These are phyloP conservation scores for Diutina catenulata DNA, from an alignment of 1,139 yeast species.

Conservation along the genomic window DNA sequence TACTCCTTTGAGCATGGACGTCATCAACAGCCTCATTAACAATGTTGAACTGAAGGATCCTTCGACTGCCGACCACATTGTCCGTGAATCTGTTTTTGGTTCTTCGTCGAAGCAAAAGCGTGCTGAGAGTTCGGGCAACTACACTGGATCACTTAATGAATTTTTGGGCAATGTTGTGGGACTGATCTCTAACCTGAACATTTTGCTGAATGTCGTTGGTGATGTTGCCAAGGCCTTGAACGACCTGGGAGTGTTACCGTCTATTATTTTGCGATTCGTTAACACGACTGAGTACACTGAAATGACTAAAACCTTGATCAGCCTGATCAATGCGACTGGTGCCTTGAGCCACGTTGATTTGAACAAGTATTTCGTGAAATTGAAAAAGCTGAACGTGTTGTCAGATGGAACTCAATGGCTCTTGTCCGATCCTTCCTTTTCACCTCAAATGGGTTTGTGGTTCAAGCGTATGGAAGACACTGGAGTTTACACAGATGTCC, in stretches of 20 bases:
- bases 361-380: slow-evolving; percentile 13
- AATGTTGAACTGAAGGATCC: neutral
- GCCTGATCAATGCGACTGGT: slow-evolving; percentile 23
- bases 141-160: slow-evolving; percentile 22
- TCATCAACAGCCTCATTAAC: slow-evolving; percentile 8
- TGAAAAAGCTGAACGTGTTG: slow-evolving; percentile 16
- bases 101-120: neutral
- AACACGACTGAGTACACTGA: slow-evolving; percentile 12
- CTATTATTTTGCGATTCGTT: slow-evolving; percentile 17
- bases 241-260: slow-evolving; percentile 20
- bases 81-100: slow-evolving; percentile 10
- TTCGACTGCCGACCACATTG: slow-evolving; percentile 5
- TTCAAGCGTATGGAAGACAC: slow-evolving; percentile 21
- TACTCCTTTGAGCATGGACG: slow-evolving; percentile 16
- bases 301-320: slow-evolving; percentile 15
- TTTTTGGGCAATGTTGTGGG: slow-evolving; percentile 23
- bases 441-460: slow-evolving; percentile 23
- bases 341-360: slow-evolving; percentile 15
- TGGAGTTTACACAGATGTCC: slow-evolving; percentile 23
- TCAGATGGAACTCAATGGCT: slow-evolving; percentile 15
- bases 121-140: slow-evolving; percentile 9
- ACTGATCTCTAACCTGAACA: slow-evolving; percentile 16
- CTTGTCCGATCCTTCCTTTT: slow-evolving; percentile 20
- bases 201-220: slow-evolving; percentile 15
- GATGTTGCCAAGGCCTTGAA: slow-evolving; percentile 22